A percentile compares a stretch with the other conserved stretches of the same genome.
Conservation (phyloP, 148 eudicot species). For the Simmondsia chinensis region DNA sequence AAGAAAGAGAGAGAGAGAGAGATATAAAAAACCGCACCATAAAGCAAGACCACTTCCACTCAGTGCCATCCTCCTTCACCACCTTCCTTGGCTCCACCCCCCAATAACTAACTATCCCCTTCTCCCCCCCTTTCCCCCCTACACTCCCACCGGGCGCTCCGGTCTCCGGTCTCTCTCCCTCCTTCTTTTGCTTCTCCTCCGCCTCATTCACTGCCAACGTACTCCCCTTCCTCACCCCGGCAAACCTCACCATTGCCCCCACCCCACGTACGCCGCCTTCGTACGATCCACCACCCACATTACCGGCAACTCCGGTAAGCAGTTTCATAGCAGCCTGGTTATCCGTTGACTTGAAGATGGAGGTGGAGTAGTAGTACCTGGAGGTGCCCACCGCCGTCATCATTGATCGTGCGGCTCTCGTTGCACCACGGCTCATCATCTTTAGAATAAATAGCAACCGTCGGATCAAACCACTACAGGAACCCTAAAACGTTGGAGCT, state of each 20-base stretch:
- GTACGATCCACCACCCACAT: constrained; percentile 11
- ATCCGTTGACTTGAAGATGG: neutral
- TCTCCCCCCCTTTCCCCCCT: constrained; percentile 4
- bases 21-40: constrained; percentile 26
- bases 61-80: constrained; percentile 59
- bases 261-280: constrained; percentile 15
- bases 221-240: constrained; percentile 12
- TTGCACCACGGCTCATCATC: constrained; percentile 57
- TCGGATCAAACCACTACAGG: neutral
- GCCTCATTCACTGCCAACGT: constrained; percentile 20
- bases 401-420: constrained; percentile 30
- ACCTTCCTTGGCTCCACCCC: constrained; percentile 39
- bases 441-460: constrained; percentile 3
- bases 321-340: constrained; percentile 3
- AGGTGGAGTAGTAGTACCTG: constrained; percentile 31
- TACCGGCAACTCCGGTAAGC: neutral
- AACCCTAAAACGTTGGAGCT: constrained; percentile 4
- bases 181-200: constrained; percentile 9
- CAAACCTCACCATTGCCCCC: too few species aligned
- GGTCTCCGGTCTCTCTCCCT: constrained; percentile 5
- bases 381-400: constrained; percentile 20
- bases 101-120: constrained; percentile 44
- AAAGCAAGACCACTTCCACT: constrained; percentile 79
- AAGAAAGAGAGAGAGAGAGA: neutral
- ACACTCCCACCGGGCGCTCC: constrained; percentile 15